These are phyloP conservation scores for Candida chauliodis DNA, from an alignment of 805 yeast genomes.

Conservation along the genomic window DNA sequence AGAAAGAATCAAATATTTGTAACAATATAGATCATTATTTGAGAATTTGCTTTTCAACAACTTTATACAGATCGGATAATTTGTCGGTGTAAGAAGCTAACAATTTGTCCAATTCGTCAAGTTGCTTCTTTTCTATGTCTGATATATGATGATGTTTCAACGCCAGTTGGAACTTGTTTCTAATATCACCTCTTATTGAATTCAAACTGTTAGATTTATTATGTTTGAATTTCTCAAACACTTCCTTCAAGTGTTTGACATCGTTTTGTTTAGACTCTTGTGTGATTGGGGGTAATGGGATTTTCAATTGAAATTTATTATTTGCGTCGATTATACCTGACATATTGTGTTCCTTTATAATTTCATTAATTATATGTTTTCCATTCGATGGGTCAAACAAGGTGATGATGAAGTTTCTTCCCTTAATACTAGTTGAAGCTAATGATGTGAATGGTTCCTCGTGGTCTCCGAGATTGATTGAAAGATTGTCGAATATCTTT, in stretches of 20 bases:
- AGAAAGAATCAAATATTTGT: constrained; percentile 62
- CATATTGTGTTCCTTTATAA: constrained; percentile 66
- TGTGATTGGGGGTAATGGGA: constrained; percentile 72
- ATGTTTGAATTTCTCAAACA: constrained; percentile 59
- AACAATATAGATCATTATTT: too few species aligned
- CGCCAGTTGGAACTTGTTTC: constrained; percentile 58
- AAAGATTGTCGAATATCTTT: constrained; percentile 57
- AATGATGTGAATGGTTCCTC: constrained; percentile 51
- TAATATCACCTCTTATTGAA: constrained; percentile 43
- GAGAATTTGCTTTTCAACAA: constrained; percentile 48
- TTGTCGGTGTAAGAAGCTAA: constrained; percentile 62
- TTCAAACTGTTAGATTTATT: constrained; percentile 46
- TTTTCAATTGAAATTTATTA: constrained; percentile 68
- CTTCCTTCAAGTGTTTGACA: constrained; percentile 60
- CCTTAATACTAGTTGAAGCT: constrained; percentile 71
- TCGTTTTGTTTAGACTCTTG: constrained; percentile 59
- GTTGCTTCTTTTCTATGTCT: constrained; percentile 53
- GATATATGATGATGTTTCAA: constrained; percentile 48
- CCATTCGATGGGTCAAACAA: constrained; percentile 80
- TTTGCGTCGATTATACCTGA: constrained; percentile 76
- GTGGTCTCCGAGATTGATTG: constrained; percentile 39
- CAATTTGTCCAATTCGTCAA: constrained; percentile 62
- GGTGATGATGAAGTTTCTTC: constrained; percentile 69
- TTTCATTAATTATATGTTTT: constrained; percentile 66
- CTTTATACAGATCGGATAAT: constrained; percentile 53